Percentiles rank a stretch among this genome's conserved stretches.
These are phyloP conservation scores for Kwoniella sp. DNA, from an alignment of 768 basidiomycete genomes.

Conservation along the genomic window DNA sequence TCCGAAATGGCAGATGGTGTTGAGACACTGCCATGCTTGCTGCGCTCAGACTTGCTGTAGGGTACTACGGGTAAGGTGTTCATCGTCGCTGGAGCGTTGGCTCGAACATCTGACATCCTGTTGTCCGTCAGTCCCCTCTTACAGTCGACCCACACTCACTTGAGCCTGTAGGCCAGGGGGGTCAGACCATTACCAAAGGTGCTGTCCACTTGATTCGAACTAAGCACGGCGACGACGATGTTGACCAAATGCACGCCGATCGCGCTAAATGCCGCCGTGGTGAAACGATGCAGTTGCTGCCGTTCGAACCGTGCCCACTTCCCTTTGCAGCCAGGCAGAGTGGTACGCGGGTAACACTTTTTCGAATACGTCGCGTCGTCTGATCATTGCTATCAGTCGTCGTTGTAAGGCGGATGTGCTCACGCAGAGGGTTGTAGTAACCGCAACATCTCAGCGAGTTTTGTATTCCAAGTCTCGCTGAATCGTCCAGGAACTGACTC, in stretches of 20 bases:
- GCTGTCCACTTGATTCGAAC: slow-evolving; percentile 62
- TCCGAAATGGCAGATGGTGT: no score
- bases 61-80: no score
- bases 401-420: slow-evolving; percentile 10
- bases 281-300: slow-evolving; percentile 54
- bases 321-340: slow-evolving; percentile 66
- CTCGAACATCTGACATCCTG: slow-evolving; percentile 38
- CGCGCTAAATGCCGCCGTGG: slow-evolving; percentile 58
- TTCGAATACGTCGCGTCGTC: slow-evolving; percentile 60
- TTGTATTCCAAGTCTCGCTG: slow-evolving; percentile 60
- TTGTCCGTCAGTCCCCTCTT: background rate
- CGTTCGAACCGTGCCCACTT: slow-evolving; percentile 59
- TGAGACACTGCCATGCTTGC: no score
- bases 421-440: slow-evolving; percentile 58
- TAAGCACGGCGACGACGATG: slow-evolving; percentile 61
- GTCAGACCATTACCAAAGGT: slow-evolving; percentile 65
- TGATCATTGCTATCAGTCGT: slow-evolving; percentile 1
- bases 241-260: slow-evolving; percentile 62
- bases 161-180: slow-evolving; percentile 61
- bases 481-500: slow-evolving; percentile 61
- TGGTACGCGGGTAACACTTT: slow-evolving; percentile 61
- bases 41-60: no score
- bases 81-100: slow-evolving; percentile 34
- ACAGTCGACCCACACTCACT: slow-evolving; percentile 22
- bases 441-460: slow-evolving; percentile 62